Evolutionary conservation across 345 rosid genomes (phyloP).

Genomic region (Brassica nigra): DNA sequence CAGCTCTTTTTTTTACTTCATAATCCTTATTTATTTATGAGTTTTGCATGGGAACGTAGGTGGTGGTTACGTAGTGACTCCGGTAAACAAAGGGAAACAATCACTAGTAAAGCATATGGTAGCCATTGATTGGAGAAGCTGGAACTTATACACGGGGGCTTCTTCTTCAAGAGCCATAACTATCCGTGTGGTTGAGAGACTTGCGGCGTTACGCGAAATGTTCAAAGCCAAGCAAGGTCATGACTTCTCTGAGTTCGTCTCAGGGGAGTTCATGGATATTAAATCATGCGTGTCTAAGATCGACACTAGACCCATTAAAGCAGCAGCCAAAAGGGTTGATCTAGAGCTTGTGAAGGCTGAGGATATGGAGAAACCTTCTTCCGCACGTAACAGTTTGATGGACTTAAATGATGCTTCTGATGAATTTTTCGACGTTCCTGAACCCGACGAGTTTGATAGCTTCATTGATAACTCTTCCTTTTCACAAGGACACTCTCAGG

Average conservation of each 20-base stretch:
- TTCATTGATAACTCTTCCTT: slow-evolving; percentile 44
- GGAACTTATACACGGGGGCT: slow-evolving; percentile 68
- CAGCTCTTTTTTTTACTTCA: neutral
- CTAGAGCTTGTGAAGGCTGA: slow-evolving; percentile 30
- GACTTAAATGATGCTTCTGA: slow-evolving; percentile 66
- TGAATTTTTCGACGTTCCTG: slow-evolving; percentile 94
- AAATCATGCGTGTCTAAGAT: slow-evolving; percentile 39
- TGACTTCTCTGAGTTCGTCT: slow-evolving; percentile 44
- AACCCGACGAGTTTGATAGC: slow-evolving; percentile 51
- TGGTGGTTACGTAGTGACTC: slow-evolving; percentile 90
- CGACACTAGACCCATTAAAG: slow-evolving; percentile 35
- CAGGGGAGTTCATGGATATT: slow-evolving; percentile 43
- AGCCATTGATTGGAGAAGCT: slow-evolving; percentile 86
- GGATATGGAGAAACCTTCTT: slow-evolving; percentile 51
- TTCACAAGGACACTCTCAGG: slow-evolving; percentile 48
- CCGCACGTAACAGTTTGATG: slow-evolving; percentile 51
- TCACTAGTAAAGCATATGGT: slow-evolving; percentile 92
- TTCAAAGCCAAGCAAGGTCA: slow-evolving; percentile 62
- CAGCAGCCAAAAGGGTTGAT: slow-evolving; percentile 29
- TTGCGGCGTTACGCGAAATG: slow-evolving; percentile 88
- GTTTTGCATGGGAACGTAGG: slow-evolving; percentile 46
- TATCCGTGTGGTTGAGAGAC: slow-evolving; percentile 76
- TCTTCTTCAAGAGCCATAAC: slow-evolving; percentile 70
- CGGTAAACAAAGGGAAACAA: slow-evolving; percentile 65
- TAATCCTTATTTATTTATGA: neutral